Conservation (phyloP, 768 basidiomycete species). For the Podaxis sp. region DNA sequence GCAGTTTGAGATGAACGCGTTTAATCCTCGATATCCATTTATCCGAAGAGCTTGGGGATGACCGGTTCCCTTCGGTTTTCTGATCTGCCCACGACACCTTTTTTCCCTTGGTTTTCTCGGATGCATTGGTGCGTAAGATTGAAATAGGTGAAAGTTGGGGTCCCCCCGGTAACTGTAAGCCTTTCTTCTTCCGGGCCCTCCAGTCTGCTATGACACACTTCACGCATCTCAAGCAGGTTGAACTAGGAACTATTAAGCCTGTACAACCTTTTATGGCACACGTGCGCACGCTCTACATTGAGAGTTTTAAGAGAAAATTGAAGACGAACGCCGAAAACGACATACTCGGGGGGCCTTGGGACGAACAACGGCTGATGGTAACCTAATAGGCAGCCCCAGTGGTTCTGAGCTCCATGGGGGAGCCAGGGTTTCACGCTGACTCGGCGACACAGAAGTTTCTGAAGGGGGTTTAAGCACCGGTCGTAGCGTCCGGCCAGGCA, state of each 20-base stretch:
- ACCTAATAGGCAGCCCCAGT: not conserved
- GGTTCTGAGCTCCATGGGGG: not conserved
- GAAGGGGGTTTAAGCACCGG: not conserved
- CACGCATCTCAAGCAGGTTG: constrained; percentile 7
- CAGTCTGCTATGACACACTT: constrained; percentile 2
- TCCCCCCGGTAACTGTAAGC: not conserved
- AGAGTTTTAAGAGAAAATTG: not conserved
- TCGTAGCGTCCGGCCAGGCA: not conserved
- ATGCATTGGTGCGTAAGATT: not conserved
- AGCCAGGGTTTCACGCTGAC: not conserved
- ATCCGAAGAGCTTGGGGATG: not conserved
- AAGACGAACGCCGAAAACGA: not conserved
- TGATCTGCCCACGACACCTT: constrained; percentile 37
- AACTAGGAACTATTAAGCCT: constrained; percentile 2
- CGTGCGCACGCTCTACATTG: not conserved
- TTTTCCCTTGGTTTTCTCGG: constrained; percentile 23
- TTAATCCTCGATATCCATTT: constrained; percentile 2
- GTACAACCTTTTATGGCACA: not conserved
- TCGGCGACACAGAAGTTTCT: not conserved
- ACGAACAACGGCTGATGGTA: too few relatives aligned
- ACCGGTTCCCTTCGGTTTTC: constrained; percentile 2
- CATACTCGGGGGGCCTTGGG: not conserved
- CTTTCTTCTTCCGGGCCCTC: not conserved
- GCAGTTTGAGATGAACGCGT: constrained; percentile 7
- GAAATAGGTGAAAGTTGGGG: not conserved